A percentile compares a stretch with the other conserved stretches of the same genome.
These are phyloP conservation scores for Aspergillus diversus DNA, from an alignment of 495 filamentous ascomycete genomes.

Conservation along the genomic window DNA sequence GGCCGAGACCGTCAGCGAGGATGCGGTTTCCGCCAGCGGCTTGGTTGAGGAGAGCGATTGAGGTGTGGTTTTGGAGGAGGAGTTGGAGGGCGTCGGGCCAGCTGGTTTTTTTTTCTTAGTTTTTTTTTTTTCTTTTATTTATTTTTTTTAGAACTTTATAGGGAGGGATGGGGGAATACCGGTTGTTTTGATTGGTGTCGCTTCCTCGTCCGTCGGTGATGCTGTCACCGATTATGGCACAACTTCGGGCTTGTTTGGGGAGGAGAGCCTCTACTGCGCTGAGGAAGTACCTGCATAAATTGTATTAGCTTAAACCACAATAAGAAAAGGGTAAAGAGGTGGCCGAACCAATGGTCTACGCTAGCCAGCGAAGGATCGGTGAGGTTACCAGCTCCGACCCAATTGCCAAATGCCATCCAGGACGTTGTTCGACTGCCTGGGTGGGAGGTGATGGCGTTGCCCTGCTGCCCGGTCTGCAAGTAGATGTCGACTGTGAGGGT, in stretches of 20 bases:
- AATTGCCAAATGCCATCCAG: conserved; percentile 59
- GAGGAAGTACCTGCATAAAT: conserved; percentile 59
- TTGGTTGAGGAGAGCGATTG: conserved; percentile 67
- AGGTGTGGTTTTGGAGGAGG: conserved; percentile 52
- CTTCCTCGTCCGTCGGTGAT: conserved; percentile 74
- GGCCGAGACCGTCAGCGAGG: conserved; percentile 64
- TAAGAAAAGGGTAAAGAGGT: background rate
- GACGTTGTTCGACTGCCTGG: conserved; percentile 70
- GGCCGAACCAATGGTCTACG: conserved; percentile 35
- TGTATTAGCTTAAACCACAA: background rate
- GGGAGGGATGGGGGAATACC: conserved; percentile 38
- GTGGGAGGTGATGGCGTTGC: conserved; percentile 63
- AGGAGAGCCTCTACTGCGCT: conserved; percentile 62
- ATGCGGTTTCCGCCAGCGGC: conserved; percentile 76
- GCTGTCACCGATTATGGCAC: conserved; percentile 71
- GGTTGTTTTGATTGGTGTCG: conserved; percentile 65
- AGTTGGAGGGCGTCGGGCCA: conserved; percentile 70
- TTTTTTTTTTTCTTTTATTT: background rate
- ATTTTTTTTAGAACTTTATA: background rate
- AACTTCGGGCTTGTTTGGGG: conserved; percentile 43
- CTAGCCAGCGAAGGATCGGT: conserved; percentile 35
- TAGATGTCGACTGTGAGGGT: conserved; percentile 64
- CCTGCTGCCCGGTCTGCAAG: conserved; percentile 57
- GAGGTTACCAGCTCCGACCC: conserved; percentile 49
- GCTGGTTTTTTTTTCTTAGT: conserved; percentile 28